phyloP scores from a whole-genome alignment of 2,329 filamentous ascomycete genomes.

The Cadophora sp. region DNA sequence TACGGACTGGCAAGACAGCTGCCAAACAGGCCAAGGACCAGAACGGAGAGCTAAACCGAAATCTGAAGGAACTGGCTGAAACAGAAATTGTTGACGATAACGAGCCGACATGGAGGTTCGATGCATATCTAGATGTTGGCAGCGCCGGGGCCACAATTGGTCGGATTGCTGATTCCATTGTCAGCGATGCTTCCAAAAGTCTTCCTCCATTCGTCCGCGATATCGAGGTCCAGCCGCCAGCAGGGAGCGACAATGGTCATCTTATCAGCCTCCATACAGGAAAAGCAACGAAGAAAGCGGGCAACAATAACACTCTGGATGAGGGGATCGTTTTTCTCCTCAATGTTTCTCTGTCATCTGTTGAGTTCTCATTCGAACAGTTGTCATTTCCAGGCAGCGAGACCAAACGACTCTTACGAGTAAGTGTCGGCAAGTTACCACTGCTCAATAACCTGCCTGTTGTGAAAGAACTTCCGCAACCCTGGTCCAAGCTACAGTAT shows the following conservation, averaged over 20 bases:
- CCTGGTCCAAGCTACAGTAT: conserved; percentile 2
- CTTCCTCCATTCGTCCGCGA: conserved; percentile 11
- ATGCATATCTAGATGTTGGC: background rate
- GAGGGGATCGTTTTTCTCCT: background rate
- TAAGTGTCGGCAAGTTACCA: background rate
- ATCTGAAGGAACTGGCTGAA: background rate
- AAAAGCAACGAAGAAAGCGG: background rate
- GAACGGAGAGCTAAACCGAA: background rate
- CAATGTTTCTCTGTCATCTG: background rate
- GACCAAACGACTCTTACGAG: conserved; percentile 1
- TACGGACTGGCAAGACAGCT: background rate
- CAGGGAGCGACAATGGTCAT: conserved; percentile 6
- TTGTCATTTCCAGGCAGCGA: background rate
- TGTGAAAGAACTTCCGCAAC: conserved; percentile 2
- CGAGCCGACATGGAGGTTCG: background rate
- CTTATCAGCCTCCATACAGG: conserved; percentile 1
- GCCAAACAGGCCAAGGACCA: conserved; percentile 1
- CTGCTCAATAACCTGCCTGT: background rate
- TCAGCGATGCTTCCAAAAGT: conserved; percentile 2
- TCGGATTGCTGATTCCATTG: conserved; percentile 1
- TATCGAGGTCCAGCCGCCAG: background rate
- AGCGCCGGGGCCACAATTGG: conserved; percentile 8
- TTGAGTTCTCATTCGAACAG: background rate
- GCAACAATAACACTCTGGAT: background rate
- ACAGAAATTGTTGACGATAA: background rate